Evolutionary conservation across 306 rosid species (phyloP), one percentile per base, ranked within the genome.

Genomic region (Astragalus glycyphyllos): DNA sequence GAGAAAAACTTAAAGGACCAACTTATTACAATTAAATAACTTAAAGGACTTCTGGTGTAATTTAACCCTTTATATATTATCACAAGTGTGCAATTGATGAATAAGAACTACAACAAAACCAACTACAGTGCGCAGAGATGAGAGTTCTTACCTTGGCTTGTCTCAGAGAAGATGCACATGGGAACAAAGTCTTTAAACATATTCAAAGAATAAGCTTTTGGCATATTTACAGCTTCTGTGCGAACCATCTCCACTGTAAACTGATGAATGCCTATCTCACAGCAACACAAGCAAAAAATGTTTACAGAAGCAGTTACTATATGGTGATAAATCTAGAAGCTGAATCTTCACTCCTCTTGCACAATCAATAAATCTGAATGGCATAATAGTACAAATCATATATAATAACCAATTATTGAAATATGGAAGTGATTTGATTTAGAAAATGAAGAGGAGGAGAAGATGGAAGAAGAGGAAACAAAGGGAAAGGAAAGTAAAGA

Each of bases 121-220:
- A 41, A 34, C 5, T 5, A 35, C 17, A 60, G 75, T 40, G 50
- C 56, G 68, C 72, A 53, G 65, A 74, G 44, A 58, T 12, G 37
- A 34, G 16, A 40, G 72, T 53, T 67, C 83, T 87, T 77, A 90
- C 99, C 97, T 83, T 89, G 97, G 77, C 79, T 89, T 77, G 92
- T 40, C 82, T 94, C 99, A 0, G 97, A 91, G 76, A 94, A 89
- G 37, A 94, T 89, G 13, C 88, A 87, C 99, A 94, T 91, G 6
- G 99, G 99, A 83, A 94, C 89, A 6, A 94, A 87, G 81, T 94
- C 99, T 72, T 94, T 87, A 20, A 81, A 89, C 99, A 91, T 91
- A 74, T 91, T 94, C 86, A 94, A 72, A 23, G 92, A 79, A 73
- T 89, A 94, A 42, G 83, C 77, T 77, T 91, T 89, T 0, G 96